A percentile compares a stretch with the other conserved stretches of the same genome.
These are phyloP conservation scores for Sphagnurus paluster DNA, from an alignment of 1,284 basidiomycete species.

Conservation along the genomic window DNA sequence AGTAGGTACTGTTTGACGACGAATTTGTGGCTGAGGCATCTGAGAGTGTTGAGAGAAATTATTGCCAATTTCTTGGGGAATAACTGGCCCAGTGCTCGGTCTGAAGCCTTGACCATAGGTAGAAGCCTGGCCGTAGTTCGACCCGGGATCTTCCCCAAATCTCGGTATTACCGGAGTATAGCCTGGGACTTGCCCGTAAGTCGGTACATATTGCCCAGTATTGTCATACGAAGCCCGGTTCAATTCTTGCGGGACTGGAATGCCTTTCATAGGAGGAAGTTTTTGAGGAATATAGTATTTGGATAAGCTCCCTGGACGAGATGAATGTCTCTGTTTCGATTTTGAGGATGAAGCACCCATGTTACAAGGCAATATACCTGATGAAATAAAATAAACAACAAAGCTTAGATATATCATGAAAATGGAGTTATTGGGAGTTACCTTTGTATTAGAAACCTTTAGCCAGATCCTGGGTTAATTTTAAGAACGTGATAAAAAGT, in stretches of 20 bases:
- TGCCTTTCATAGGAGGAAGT: neutral
- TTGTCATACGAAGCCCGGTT: no score
- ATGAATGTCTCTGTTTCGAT: neutral
- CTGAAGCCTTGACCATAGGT: neutral
- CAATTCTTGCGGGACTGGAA: no score
- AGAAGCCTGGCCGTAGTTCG: neutral
- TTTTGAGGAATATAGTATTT: neutral
- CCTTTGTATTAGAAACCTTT: neutral
- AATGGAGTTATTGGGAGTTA: neutral
- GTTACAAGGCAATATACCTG: neutral
- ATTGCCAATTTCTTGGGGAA: neutral
- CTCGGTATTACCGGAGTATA: neutral
- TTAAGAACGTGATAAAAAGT: no score
- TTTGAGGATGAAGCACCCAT: constrained; percentile 7
- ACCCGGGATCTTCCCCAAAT: neutral
- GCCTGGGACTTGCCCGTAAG: neutral
- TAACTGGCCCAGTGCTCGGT: neutral
- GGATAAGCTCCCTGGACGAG: neutral
- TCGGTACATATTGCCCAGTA: no score
- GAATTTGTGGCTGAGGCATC: constrained; percentile 1
- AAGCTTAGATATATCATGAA: neutral
- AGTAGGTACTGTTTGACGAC: neutral
- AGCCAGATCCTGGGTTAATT: neutral
- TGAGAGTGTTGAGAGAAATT: neutral
- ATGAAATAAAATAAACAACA: neutral